Evolutionary conservation across 345 rosid species (phyloP).

Genomic region (Aquilaria malaccensis): DNA sequence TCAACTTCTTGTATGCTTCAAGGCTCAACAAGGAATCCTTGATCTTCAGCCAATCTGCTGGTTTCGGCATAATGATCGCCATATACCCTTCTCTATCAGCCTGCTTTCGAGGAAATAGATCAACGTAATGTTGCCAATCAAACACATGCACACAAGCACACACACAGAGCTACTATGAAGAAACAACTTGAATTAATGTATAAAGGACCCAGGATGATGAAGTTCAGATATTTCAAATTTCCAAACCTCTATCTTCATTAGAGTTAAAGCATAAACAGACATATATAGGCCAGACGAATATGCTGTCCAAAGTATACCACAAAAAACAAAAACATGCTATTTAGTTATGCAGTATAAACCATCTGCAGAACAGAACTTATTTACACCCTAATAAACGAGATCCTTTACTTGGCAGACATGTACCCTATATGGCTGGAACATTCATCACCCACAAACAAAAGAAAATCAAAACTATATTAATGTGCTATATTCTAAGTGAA

Average conservation of each 20-base stretch:
- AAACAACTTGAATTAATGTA: not conserved
- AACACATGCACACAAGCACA: not conserved
- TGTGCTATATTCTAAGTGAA: too few species aligned
- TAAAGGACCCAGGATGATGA: too few species aligned
- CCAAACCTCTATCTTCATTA: too few species aligned
- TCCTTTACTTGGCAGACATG: not conserved
- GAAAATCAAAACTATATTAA: not conserved
- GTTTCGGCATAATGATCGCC: conserved; percentile 87
- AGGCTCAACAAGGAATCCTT: conserved; percentile 47
- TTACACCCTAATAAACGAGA: too few species aligned
- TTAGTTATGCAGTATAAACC: too few species aligned
- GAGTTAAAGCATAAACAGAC: too few species aligned
- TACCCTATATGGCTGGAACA: not conserved
- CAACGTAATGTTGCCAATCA: not conserved
- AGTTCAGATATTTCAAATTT: too few species aligned
- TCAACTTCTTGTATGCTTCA: conserved; percentile 58
- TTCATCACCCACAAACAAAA: not conserved
- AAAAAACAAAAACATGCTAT: too few species aligned
- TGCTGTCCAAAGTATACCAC: too few species aligned
- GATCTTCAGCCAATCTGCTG: conserved; percentile 72
- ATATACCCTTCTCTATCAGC: conserved; percentile 88
- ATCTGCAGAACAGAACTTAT: too few species aligned
- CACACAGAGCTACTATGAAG: too few species aligned
- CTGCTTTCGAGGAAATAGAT: conserved; percentile 25
- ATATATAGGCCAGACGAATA: too few species aligned